Base-by-base conservation (phyloP, 306 rosid species). In the Trifolium subterraneum region DNA sequence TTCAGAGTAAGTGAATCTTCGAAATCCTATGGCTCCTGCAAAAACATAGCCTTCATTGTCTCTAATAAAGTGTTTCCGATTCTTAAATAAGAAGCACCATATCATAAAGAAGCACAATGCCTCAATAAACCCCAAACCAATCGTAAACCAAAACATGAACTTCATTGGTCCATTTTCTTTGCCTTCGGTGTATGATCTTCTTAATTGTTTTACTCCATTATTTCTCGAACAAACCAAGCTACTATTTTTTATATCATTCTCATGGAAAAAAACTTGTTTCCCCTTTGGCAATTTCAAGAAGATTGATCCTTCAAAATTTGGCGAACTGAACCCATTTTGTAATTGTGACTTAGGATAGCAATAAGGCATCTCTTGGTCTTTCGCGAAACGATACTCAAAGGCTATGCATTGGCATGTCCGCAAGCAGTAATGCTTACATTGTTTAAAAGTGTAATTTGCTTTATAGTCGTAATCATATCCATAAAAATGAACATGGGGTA, bases 71-170 rank as follows among this genome's bases (percentile, higher is more conserved):
- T 20, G 14, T 9, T 20, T 54, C 0, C 13, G 8, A 27, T 42
- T 76, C 68, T 44, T 76, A 29, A 76, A 16, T 25, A 76, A 55
- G 35, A 66, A 38, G 41, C 73, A 76, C 73, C 68, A 42, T 13
- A 75, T 35, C 9, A 75, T 0, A 65, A 65, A 66, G 45, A 75
- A 10, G 45, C 79, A 54, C 39, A 75, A 7, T 0, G 54, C 2
- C 64, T 75, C 67, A 25, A 75, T 6, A 10, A 58, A 66, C 10
- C 79, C 79, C 35, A 75, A 75, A 22, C 11, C 73, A 75, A 12
- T 41, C 0, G 79, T 73, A 54, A 75, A 75, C 79, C 58, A 18
- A 33, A 66, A 25, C 74, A 67, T 54, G 25, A 76, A 55, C 50
- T 56, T 67, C 39, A 76, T 18, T 0, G 68, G 41, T 8, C 50